These are phyloP conservation scores for Colletotrichum sp. DNA, from an alignment of 2,329 filamentous ascomycete species.

Conservation along the genomic window DNA sequence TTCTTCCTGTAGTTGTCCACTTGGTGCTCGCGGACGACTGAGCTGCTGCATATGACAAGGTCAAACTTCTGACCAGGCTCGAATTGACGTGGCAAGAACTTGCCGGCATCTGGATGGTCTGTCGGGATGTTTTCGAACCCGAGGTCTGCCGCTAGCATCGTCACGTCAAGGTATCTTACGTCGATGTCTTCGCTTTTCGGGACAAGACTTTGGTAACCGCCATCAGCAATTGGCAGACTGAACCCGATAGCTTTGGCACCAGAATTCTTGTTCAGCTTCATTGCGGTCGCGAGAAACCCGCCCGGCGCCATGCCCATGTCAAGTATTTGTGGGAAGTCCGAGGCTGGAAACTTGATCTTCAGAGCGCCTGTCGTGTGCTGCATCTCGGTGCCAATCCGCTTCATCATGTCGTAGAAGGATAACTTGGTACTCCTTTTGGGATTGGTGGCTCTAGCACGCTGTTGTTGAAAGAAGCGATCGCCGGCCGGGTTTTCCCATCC, in stretches of 20 bases:
- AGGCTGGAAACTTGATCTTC: background rate
- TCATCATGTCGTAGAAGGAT: background rate
- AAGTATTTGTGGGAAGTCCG: background rate
- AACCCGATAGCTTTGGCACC: background rate
- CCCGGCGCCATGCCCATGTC: background rate
- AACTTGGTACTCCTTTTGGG: fast-evolving
- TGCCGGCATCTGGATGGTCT: background rate
- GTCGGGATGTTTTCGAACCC: background rate
- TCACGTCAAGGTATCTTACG: background rate
- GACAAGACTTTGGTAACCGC: background rate
- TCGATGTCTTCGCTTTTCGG: background rate
- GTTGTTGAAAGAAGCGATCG: background rate
- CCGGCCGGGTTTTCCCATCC: background rate
- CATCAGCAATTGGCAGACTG: background rate
- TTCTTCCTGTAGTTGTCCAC: background rate
- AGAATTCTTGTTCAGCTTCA: background rate
- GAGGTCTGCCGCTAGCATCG: background rate
- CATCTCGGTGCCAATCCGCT: background rate
- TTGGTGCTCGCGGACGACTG: background rate
- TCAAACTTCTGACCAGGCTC: background rate
- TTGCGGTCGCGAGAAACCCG: background rate
- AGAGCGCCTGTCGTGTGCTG: background rate
- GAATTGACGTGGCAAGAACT: background rate
- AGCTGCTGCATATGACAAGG: background rate
- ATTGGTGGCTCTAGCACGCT: background rate